Evolutionary conservation across 1,284 basidiomycete species (phyloP).

Genomic region (Cutaneotrichosporon sp.): DNA sequence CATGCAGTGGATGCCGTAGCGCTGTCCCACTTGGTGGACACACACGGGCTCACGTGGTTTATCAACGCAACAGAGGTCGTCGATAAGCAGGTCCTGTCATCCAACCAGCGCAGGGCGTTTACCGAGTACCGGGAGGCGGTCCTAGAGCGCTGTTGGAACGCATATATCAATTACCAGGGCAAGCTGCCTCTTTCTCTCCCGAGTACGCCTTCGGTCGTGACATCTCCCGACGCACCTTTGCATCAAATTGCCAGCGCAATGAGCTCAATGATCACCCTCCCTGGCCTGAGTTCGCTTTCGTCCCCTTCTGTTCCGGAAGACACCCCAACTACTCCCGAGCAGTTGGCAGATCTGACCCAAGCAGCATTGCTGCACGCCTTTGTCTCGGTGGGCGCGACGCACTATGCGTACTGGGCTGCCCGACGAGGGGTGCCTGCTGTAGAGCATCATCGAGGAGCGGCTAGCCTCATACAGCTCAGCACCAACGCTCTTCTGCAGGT

Average conservation of each 20-base stretch:
- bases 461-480: slow-evolving; percentile 4
- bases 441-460: slow-evolving; percentile 7
- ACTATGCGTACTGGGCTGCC: slow-evolving; percentile 12
- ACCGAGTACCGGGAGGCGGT: slow-evolving; percentile 8
- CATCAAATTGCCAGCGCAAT: background rate
- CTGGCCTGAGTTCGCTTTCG: background rate
- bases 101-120: slow-evolving; percentile 11
- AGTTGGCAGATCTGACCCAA: slow-evolving; percentile 4
- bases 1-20: background rate
- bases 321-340: background rate
- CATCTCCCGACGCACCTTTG: background rate
- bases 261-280: background rate
- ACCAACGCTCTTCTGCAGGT: slow-evolving; percentile 7
- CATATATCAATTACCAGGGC: slow-evolving; percentile 12
- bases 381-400: slow-evolving; percentile 7
- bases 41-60: slow-evolving; percentile 15
- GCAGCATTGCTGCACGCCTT: slow-evolving; percentile 11
- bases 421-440: slow-evolving; percentile 2
- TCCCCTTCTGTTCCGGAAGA: background rate
- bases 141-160: slow-evolving; percentile 13
- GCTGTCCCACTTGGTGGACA: slow-evolving; percentile 1
- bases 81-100: slow-evolving; percentile 8
- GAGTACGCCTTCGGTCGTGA: background rate
- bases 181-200: slow-evolving; percentile 3
- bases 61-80: slow-evolving; percentile 12